A percentile compares a stretch with the other conserved stretches of the same genome.
These are phyloP conservation scores for Amauroascus verrucosus DNA, from an alignment of 2,329 filamentous ascomycete genomes.

Conservation along the genomic window DNA sequence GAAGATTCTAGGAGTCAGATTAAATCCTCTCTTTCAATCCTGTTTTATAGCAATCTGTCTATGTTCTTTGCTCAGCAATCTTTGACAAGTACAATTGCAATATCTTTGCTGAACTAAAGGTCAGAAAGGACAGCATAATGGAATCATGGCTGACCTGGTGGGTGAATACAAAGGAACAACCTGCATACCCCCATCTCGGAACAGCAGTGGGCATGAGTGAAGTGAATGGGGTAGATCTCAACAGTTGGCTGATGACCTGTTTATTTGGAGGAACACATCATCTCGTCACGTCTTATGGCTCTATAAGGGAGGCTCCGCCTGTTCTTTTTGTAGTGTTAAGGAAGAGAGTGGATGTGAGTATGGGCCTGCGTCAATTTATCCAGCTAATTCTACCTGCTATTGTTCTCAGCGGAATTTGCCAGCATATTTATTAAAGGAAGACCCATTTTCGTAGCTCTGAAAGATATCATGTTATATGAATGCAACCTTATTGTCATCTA, in stretches of 20 bases:
- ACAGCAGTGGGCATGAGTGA: background rate
- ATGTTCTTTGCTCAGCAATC: background rate
- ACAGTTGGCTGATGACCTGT: background rate
- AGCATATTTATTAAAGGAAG: background rate
- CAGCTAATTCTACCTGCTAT: background rate
- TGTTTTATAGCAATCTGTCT: background rate
- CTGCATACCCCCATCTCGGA: background rate
- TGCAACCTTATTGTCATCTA: no score
- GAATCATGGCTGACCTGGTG: background rate
- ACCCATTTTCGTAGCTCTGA: no score
- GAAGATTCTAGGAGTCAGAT: background rate
- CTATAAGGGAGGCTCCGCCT: background rate
- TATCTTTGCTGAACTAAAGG: background rate
- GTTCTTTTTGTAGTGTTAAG: background rate
- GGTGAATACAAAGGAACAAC: background rate
- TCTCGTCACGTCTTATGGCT: background rate
- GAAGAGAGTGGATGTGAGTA: background rate
- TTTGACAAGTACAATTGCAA: background rate
- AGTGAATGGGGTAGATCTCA: background rate
- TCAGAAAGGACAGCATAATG: background rate
- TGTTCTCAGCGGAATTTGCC: background rate
- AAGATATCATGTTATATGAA: no score
- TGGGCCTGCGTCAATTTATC: no score
- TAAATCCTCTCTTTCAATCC: background rate
- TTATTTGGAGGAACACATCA: conserved; percentile 1